These are phyloP conservation scores for Murraya paniculata DNA, from an alignment of 345 rosid genomes.

Conservation along the genomic window DNA sequence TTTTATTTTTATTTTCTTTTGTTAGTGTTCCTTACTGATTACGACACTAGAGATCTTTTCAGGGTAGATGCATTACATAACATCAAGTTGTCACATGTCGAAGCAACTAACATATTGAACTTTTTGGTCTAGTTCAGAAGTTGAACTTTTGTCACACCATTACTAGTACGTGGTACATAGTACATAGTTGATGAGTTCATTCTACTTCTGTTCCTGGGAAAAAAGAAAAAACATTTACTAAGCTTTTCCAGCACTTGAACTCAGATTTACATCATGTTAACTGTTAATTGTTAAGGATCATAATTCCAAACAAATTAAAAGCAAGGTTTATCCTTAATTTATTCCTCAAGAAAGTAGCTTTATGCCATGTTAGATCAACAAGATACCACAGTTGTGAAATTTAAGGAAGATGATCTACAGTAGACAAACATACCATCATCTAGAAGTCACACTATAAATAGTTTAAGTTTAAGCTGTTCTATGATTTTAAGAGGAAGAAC, in stretches of 20 bases:
- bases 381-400: not conserved
- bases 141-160: not conserved
- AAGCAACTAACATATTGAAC: not conserved
- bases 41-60: not conserved
- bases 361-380: not conserved
- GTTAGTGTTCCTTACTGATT: not conserved
- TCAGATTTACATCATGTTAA: not conserved
- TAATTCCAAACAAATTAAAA: not conserved
- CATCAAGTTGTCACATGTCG: not conserved
- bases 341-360: not conserved
- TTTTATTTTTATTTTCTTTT: not conserved
- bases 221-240: not conserved
- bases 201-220: not conserved
- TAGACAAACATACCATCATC: not conserved
- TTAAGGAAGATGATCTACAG: not conserved
- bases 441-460: not conserved
- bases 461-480: not conserved
- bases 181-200: not conserved
- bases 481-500: not conserved
- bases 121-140: not conserved
- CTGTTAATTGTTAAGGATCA: not conserved
- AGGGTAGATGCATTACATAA: not conserved
- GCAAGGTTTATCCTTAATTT: not conserved
- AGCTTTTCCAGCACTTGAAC: not conserved
- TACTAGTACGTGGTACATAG: not conserved